Evolutionary conservation across 139 green algal genomes (phyloP).

Genomic region (Chlorella sp.): DNA sequence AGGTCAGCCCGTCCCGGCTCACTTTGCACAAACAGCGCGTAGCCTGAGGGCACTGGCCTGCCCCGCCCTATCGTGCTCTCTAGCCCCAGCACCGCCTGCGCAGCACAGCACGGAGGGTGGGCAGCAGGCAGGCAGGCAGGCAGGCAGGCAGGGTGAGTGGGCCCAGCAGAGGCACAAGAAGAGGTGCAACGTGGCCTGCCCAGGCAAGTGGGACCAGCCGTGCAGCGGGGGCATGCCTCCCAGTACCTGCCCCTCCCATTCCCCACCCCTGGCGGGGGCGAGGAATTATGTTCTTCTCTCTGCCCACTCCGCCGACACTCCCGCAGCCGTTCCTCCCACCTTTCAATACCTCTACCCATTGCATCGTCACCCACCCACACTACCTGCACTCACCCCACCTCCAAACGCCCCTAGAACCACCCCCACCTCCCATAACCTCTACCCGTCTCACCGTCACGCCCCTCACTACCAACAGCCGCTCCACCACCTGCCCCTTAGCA

Average conservation of each 20-base stretch:
- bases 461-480: neutral
- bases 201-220: neutral
- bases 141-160: neutral
- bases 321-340: no score
- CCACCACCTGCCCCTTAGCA: neutral
- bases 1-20: neutral
- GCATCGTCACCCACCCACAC: no score
- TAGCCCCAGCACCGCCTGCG: neutral
- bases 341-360: no score
- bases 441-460: no score
- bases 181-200: neutral
- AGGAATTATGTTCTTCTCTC: no score
- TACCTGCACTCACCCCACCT: no score
- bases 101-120: neutral
- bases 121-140: no score
- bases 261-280: no score
- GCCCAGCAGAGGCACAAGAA: neutral
- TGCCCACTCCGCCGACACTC: no score
- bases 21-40: neutral
- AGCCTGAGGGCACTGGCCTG: neutral
- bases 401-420: no score
- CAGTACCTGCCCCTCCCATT: neutral
- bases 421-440: no score
- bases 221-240: neutral
- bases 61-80: neutral